Evolutionary conservation across 306 rosid genomes (phyloP).

Genomic region (Bauhinia variegata): DNA sequence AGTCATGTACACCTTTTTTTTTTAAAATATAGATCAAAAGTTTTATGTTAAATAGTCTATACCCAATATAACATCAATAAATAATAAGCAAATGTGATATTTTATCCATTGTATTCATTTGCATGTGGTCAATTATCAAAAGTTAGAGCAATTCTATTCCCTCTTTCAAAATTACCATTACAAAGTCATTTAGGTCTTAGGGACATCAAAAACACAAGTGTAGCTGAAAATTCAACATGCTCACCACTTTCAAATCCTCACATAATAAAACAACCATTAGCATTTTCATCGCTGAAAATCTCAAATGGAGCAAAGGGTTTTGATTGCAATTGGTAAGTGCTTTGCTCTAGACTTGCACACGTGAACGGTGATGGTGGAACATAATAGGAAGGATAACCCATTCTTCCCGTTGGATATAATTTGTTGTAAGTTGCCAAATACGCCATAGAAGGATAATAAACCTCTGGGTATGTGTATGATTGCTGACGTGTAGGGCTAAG

Average conservation of each 20-base stretch:
- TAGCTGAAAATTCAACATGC: neutral
- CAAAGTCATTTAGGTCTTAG: neutral
- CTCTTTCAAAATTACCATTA: constrained; percentile 17
- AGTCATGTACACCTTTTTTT: no score
- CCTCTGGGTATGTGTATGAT: constrained; percentile 31
- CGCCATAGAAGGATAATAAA: constrained; percentile 40
- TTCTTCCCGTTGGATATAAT: constrained; percentile 46
- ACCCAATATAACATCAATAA: no score
- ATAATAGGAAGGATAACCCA: constrained; percentile 42
- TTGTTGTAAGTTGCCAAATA: constrained; percentile 44
- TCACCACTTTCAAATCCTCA: constrained; percentile 40
- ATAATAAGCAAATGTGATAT: no score
- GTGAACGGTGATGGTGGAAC: constrained; percentile 48
- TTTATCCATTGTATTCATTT: no score
- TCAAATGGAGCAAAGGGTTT: constrained; percentile 48
- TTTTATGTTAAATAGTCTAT: no score
- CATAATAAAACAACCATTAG: constrained; percentile 74
- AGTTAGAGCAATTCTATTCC: neutral
- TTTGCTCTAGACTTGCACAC: constrained; percentile 43
- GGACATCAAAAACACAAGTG: neutral
- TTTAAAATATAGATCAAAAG: no score
- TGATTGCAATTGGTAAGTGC: constrained; percentile 40
- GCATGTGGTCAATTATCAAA: no score
- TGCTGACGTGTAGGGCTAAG: constrained; percentile 51
- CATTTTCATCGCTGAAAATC: constrained; percentile 87